Evolutionary conservation across 331 rosid species (phyloP).

Genomic region (Acacia concinna): DNA sequence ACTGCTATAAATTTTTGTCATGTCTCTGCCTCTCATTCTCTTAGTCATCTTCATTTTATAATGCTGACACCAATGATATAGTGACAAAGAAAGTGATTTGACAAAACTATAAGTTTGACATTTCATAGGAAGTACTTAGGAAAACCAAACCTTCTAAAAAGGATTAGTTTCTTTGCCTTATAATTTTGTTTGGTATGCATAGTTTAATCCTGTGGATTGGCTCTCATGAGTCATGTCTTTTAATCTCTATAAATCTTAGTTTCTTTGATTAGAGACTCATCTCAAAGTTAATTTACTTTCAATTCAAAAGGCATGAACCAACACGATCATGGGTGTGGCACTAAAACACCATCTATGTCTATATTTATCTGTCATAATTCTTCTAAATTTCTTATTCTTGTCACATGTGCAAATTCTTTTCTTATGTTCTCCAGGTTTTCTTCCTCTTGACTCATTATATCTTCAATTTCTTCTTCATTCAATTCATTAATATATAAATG

Average conservation of each 20-base stretch:
- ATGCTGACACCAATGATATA: background rate
- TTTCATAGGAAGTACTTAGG: background rate
- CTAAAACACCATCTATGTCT: too few relatives aligned
- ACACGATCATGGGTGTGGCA: background rate
- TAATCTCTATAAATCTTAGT: background rate
- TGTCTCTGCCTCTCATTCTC: background rate
- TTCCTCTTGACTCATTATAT: too few relatives aligned
- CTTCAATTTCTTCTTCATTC: too few relatives aligned
- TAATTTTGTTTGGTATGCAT: background rate
- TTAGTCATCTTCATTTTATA: background rate
- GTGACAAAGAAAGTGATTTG: background rate
- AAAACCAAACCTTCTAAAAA: background rate
- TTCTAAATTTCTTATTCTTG: too few relatives aligned
- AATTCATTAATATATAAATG: too few relatives aligned
- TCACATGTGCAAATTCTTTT: too few relatives aligned
- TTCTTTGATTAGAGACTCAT: background rate
- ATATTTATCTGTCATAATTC: too few relatives aligned
- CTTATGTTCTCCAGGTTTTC: too few relatives aligned
- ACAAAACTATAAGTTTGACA: background rate
- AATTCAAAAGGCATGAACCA: background rate
- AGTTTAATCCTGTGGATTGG: background rate
- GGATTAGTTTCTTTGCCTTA: background rate
- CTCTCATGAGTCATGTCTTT: background rate
- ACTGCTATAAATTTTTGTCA: background rate
- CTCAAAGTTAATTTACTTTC: background rate